These are phyloP conservation scores for Talaromyces stipitatus DNA, from an alignment of 495 filamentous ascomycete genomes.

Conservation along the genomic window DNA sequence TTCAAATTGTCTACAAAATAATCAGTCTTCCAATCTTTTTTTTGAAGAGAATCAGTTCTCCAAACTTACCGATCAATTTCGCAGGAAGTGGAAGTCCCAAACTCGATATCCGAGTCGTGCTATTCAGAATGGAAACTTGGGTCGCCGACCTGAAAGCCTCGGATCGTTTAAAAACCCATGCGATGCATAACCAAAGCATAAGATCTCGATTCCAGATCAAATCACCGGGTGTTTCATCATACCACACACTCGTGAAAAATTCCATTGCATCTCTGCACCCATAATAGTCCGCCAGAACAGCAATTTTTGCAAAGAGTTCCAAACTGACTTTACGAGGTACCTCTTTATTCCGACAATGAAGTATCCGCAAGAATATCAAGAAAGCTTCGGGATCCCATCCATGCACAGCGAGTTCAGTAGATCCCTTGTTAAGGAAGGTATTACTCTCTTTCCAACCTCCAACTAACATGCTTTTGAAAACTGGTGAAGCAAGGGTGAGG, in stretches of 20 bases:
- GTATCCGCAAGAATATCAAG: slow-evolving; percentile 35
- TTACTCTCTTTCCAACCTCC: slow-evolving; percentile 14
- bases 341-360: slow-evolving; percentile 35
- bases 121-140: not conserved
- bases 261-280: slow-evolving; percentile 36
- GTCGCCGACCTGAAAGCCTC: slow-evolving; percentile 5
- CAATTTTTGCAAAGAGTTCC: slow-evolving; percentile 36
- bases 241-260: slow-evolving; percentile 36
- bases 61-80: not conserved
- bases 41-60: too few species aligned
- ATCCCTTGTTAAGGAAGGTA: slow-evolving; percentile 20
- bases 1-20: not conserved
- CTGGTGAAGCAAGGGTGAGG: slow-evolving; percentile 31
- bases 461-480: slow-evolving; percentile 21
- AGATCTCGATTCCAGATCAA: slow-evolving; percentile 12
- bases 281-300: slow-evolving; percentile 42
- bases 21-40: not conserved
- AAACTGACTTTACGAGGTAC: slow-evolving; percentile 30
- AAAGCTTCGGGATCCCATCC: slow-evolving; percentile 29
- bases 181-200: slow-evolving; percentile 22
- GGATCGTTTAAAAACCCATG: slow-evolving; percentile 14
- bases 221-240: slow-evolving; percentile 9
- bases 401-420: slow-evolving; percentile 19
- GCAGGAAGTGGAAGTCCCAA: not conserved
- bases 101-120: not conserved